phyloP scores from a whole-genome alignment of 1,139 yeast genomes.

The Yamadazyma oceani region DNA sequence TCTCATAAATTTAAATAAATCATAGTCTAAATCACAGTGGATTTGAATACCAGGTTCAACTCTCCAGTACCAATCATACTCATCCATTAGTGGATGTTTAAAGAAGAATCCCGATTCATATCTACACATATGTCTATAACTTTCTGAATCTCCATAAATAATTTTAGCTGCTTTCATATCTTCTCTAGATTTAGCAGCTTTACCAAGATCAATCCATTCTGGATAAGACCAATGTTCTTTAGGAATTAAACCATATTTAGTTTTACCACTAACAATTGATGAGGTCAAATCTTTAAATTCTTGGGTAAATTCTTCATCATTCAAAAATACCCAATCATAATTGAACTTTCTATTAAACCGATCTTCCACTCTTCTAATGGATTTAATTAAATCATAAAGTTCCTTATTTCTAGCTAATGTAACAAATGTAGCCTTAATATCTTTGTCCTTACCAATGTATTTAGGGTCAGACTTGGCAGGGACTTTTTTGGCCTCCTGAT shows the following conservation, averaged over 20 bases:
- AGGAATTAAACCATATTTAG: conserved; percentile 62
- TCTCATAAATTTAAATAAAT: conserved; percentile 62
- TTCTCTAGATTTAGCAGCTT: conserved; percentile 50
- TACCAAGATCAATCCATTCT: conserved; percentile 59
- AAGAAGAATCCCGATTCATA: conserved; percentile 69
- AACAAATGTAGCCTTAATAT: conserved; percentile 62
- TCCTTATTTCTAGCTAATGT: conserved; percentile 65
- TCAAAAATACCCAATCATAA: conserved; percentile 81
- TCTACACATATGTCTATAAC: conserved; percentile 78
- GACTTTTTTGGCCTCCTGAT: conserved; percentile 3
- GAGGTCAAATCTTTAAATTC: conserved; percentile 54
- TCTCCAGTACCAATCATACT: conserved; percentile 70
- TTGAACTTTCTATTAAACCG: conserved; percentile 65
- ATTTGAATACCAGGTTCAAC: conserved; percentile 68
- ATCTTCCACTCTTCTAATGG: conserved; percentile 71
- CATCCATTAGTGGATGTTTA: conserved; percentile 50
- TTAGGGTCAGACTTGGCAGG: conserved; percentile 13
- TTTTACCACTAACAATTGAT: conserved; percentile 57
- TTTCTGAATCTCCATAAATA: conserved; percentile 61
- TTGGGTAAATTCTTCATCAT: conserved; percentile 59
- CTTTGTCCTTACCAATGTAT: conserved; percentile 19
- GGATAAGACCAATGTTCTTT: conserved; percentile 74
- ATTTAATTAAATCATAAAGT: conserved; percentile 57
- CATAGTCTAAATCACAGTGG: conserved; percentile 64
- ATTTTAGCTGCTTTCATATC: conserved; percentile 50